Base-by-base conservation (phyloP, 176 grass and related monocot genomes). In the Lolium perenne region DNA sequence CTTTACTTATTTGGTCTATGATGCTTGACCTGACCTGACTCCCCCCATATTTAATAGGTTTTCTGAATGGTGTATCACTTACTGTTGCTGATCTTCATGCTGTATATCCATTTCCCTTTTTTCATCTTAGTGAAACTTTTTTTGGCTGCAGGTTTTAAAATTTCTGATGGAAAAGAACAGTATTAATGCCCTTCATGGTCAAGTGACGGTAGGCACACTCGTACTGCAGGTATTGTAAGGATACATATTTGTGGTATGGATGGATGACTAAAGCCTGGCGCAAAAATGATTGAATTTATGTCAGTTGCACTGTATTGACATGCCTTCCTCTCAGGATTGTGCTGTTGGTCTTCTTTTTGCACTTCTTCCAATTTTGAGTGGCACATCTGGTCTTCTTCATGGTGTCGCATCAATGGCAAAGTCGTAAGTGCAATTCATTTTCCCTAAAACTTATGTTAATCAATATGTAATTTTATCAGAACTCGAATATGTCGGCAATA, bases 101-200 rank as follows among this genome's bases (percentile, higher is more conserved):
- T 88, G 23, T 58, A 85, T 32, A 69, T 85, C 22, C 25, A 41
- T 65, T 45, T 32, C 5, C 18, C 62, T 63, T 76, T 84, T 23
- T 60, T 76, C 6, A 53, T 79, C 4, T 66, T 71, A 75, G 55
- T 58, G 8, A 8, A 7, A 48, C 26, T 17, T 0, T 71, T 71
- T 91, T 85, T 60, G 10, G 77, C 47, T 85, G 22, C 57, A 99
- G 97, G 97, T 99, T 81, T 87, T 99, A 40, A 99, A 96, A 82
- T 99, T 99, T 88, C 86, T 99, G 55, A 99, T 99, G 97, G 97
- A 99, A 88, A 96, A 26, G 85, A 99, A 99, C 58, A 94, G 94
- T 86, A 94, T 99, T 71, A 99, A 94, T 59, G 94, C 92, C n/a
- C 92, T 99, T 85, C 92, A 99, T 18, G 97, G 97, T 67, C 97